Evolutionary conservation across 2,329 filamentous ascomycete species (phyloP), one percentile per base, ranked within the genome.

Genomic region (Diaporthe sp.): DNA sequence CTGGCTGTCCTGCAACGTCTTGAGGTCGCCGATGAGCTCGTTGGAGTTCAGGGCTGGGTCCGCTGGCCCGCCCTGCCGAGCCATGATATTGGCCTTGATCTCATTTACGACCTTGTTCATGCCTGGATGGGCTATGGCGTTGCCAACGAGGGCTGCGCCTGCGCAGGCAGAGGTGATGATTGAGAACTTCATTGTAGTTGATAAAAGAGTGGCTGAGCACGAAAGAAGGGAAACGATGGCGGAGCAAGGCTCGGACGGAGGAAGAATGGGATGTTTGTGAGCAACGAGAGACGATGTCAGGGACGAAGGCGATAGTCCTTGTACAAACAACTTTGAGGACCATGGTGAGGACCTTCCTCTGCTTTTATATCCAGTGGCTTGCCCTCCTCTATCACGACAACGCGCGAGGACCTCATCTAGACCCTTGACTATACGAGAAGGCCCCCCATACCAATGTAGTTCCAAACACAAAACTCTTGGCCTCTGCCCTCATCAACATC

Each of bases 91-190:
- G 50, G 30, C 55, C 28, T 64, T 61, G 40, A 64, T 61, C 47
- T 68, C 64, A 10, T 68, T n/a, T 17, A 72, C 57, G 6, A 47
- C 22, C n/a, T 47, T 54, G 55, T 35, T 25, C 70, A 72, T 72
- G 35, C 70, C 70, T 30, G 70, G 70, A n/a, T 72, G 58, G 15
- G 82, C 78, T 40, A 72, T 35, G 40, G 55, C 58, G 22, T 72
- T 66, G 42, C 71, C 67, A 35, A 72, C 9, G 17, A 61, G 52
- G 40, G 71, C 58, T 72, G 67, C 67, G 47, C 69, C 47, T n/a
- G 50, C 61, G 52, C 61, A 66, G 60, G 60, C 38, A 74, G 50
- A 28, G 33, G 54, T 71, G 6, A 71, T 35, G n/a, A 30, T 35
- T 38, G 69, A 60, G 69, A 71, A 22, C 30, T 58, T 71, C 69